Conservation (phyloP, 2,329 filamentous ascomycete genomes). For the Aspergillus puulaauensis region DNA sequence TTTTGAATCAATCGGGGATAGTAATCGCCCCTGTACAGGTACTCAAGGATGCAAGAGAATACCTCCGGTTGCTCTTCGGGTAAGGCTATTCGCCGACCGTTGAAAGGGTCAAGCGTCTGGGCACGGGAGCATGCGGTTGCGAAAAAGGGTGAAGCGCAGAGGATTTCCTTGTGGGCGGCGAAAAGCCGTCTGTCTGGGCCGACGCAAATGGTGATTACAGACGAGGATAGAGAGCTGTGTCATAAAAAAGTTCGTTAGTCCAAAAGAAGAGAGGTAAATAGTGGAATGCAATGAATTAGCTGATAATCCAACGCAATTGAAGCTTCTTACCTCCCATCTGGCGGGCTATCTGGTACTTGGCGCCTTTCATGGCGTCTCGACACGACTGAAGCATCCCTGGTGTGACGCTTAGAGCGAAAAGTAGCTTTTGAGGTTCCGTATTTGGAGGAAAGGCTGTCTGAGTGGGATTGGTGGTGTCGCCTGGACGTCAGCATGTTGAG, state of each 20-base stretch:
- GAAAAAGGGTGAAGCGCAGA: conserved; percentile 79
- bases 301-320: background rate
- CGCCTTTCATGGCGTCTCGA: conserved; percentile 29
- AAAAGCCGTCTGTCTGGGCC: conserved; percentile 84
- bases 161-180: conserved; percentile 84
- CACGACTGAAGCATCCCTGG: conserved; percentile 28
- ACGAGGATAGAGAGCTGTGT: conserved; percentile 57
- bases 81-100: conserved; percentile 71
- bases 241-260: background rate
- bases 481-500: conserved; percentile 21
- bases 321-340: conserved; percentile 35
- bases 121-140: conserved; percentile 62
- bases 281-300: background rate
- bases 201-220: conserved; percentile 77
- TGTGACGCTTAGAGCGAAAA: conserved; percentile 32
- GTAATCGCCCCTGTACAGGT: conserved; percentile 92
- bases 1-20: conserved; percentile 80
- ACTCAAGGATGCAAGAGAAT: conserved; percentile 87
- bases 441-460: conserved; percentile 40
- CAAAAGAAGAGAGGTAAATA: background rate
- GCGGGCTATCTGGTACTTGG: conserved; percentile 31
- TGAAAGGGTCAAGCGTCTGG: conserved; percentile 45
- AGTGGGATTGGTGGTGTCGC: conserved; percentile 24
- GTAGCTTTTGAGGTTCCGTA: conserved; percentile 44
- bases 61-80: conserved; percentile 86